Conservation (phyloP, 2,329 filamentous ascomycete species). For the Claviceps spartinae region DNA sequence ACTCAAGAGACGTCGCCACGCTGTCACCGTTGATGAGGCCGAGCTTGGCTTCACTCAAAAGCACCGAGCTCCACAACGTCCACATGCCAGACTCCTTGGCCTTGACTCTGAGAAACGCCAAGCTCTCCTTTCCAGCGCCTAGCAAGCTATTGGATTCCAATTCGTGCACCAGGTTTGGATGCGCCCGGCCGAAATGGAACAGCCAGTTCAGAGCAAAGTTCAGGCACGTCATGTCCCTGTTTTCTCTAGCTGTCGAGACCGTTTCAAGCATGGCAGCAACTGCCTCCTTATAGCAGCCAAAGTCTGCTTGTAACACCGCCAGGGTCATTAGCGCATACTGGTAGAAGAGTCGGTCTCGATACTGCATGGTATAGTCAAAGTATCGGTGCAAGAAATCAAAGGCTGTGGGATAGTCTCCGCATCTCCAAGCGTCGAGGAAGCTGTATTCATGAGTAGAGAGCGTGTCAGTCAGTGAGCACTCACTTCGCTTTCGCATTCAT, state of each 20-base stretch:
- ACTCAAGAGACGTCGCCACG: conserved; percentile 52
- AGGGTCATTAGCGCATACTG: conserved; percentile 92
- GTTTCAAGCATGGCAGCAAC: conserved; percentile 92
- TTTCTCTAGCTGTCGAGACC: conserved; percentile 86
- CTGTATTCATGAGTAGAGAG: conserved; percentile 23
- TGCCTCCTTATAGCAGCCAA: conserved; percentile 80
- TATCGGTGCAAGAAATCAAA: conserved; percentile 89
- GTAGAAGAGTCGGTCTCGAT: conserved; percentile 70
- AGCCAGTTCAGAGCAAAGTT: conserved; percentile 96
- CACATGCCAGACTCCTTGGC: conserved; percentile 80
- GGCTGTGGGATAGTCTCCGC: conserved; percentile 77
- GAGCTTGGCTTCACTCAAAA: conserved; percentile 76
- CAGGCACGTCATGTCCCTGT: conserved; percentile 79
- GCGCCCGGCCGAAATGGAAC: conserved; percentile 82
- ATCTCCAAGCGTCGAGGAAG: conserved; percentile 84
- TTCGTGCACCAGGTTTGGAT: conserved; percentile 59
- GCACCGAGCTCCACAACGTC: conserved; percentile 66
- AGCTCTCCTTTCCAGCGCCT: conserved; percentile 65
- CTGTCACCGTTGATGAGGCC: conserved; percentile 59
- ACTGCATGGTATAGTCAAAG: conserved; percentile 92
- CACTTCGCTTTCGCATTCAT: background rate
- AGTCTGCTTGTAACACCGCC: conserved; percentile 86
- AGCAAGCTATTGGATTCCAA: conserved; percentile 60
- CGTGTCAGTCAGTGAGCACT: background rate
- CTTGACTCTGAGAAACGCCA: conserved; percentile 73